A percentile compares a stretch with the other conserved stretches of the same genome.
These are phyloP conservation scores for Endotrypanum monterogeii DNA, from an alignment of 208 protist species.

Conservation along the genomic window DNA sequence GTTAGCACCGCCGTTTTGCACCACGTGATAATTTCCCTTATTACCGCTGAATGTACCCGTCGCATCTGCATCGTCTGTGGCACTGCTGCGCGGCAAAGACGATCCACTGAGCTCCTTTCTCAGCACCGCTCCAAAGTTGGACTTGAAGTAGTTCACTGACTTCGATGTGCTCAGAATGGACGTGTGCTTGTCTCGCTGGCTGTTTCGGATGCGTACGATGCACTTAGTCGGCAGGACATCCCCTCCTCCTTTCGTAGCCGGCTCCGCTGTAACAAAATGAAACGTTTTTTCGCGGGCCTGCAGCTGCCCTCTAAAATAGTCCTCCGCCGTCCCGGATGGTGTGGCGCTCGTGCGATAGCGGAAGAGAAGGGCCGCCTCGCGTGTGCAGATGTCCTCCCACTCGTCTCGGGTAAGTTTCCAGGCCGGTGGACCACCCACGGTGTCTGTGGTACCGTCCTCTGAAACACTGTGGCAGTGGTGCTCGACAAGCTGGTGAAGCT, in stretches of 20 bases:
- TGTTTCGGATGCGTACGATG: slow-evolving; percentile 72
- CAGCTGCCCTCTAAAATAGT: slow-evolving; percentile 29
- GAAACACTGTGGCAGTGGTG: slow-evolving; percentile 20
- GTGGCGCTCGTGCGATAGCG: slow-evolving; percentile 35
- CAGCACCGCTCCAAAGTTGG: slow-evolving; percentile 73
- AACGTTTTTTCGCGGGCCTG: slow-evolving; percentile 26
- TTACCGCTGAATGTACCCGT: neutral
- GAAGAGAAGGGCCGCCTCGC: slow-evolving; percentile 52
- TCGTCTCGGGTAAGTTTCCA: slow-evolving; percentile 21
- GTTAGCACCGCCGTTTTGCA: neutral
- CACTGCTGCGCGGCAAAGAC: slow-evolving; percentile 43
- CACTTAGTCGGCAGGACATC: slow-evolving; percentile 60
- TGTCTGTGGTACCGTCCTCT: neutral
- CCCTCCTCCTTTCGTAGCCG: neutral
- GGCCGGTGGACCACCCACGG: neutral
- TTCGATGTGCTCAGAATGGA: slow-evolving; percentile 57
- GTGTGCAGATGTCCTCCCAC: slow-evolving; percentile 48
- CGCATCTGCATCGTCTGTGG: slow-evolving; percentile 10
- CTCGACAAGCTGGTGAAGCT: slow-evolving; percentile 41
- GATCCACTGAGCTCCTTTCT: slow-evolving; percentile 67
- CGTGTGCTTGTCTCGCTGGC: slow-evolving; percentile 64
- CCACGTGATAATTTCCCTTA: neutral
- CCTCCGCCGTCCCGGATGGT: slow-evolving; percentile 12
- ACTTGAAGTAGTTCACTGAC: slow-evolving; percentile 76
- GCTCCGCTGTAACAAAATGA: slow-evolving; percentile 33